Percentiles rank a stretch among this genome's conserved stretches.
These are phyloP conservation scores for Davidsoniella neocaledoniae DNA, from an alignment of 2,329 filamentous ascomycete genomes.

Conservation along the genomic window DNA sequence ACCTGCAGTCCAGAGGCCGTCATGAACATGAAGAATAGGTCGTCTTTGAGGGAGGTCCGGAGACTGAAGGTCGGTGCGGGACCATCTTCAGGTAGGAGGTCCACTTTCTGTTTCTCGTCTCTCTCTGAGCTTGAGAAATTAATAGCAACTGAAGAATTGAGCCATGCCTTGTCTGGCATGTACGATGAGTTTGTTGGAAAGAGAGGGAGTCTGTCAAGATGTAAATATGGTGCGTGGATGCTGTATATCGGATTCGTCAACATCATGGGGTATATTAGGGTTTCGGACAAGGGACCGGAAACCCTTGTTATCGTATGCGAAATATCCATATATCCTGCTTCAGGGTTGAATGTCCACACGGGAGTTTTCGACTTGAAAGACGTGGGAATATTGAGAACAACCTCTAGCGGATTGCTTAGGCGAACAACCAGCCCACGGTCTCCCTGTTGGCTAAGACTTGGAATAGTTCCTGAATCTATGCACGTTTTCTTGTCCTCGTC, in stretches of 20 bases:
- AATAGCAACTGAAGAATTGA: slow-evolving; percentile 1
- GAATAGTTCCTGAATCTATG: no score
- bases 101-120: not conserved
- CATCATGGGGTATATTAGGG: no score
- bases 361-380: no score
- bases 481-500: no score
- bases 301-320: no score
- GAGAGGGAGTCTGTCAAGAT: not conserved
- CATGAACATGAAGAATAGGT: slow-evolving; percentile 30
- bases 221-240: not conserved
- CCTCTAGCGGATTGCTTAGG: no score
- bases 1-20: slow-evolving; percentile 28
- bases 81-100: not conserved
- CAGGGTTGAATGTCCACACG: no score
- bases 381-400: no score
- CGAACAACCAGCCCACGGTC: no score
- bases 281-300: no score
- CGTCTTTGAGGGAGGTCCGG: slow-evolving; percentile 8
- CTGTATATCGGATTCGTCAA: not conserved
- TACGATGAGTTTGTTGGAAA: not conserved
- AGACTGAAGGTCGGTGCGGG: not conserved
- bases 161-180: not conserved
- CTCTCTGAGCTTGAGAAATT: not conserved
- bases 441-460: no score
- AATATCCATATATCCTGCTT: no score